Conservation (phyloP, 768 basidiomycete species). For the Boletus reticulatus region DNA sequence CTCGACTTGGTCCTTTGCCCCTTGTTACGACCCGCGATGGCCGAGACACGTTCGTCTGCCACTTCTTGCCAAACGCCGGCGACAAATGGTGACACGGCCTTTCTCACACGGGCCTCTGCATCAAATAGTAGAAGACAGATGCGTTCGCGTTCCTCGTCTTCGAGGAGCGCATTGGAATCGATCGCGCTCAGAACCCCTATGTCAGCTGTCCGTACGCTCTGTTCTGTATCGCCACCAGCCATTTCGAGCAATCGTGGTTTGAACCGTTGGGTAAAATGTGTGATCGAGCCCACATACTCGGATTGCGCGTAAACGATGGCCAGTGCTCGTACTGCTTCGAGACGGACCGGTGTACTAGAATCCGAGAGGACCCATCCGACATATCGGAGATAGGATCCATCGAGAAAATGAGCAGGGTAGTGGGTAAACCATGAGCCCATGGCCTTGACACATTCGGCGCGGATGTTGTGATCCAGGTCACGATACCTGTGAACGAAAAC, state of each 20-base stretch:
- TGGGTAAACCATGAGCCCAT: conserved; percentile 90
- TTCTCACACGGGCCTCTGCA: no score
- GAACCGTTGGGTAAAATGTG: conserved; percentile 94
- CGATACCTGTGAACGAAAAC: conserved; percentile 97
- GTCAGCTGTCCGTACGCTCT: conserved; percentile 82
- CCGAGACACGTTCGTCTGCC: no score
- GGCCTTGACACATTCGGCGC: conserved; percentile 87
- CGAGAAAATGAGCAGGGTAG: conserved; percentile 85
- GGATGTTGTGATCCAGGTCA: conserved; percentile 87
- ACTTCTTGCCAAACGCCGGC: no score
- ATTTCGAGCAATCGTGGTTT: conserved; percentile 90
- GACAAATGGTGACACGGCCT: no score
- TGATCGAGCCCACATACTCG: conserved; percentile 70
- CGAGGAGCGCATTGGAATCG: conserved; percentile 77
- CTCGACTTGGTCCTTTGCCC: conserved; percentile 52
- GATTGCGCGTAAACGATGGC: conserved; percentile 76
- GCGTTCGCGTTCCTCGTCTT: conserved; percentile 84
- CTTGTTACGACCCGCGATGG: conserved; percentile 38
- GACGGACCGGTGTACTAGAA: conserved; percentile 76
- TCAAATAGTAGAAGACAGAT: no score
- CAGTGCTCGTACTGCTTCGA: conserved; percentile 86
- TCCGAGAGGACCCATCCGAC: conserved; percentile 97
- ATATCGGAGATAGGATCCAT: conserved; percentile 85
- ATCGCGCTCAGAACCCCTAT: conserved; percentile 83
- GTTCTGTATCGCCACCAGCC: conserved; percentile 84